Evolutionary conservation across 1,284 basidiomycete genomes (phyloP).

Genomic region (Phellopilus nigrolimitatus): DNA sequence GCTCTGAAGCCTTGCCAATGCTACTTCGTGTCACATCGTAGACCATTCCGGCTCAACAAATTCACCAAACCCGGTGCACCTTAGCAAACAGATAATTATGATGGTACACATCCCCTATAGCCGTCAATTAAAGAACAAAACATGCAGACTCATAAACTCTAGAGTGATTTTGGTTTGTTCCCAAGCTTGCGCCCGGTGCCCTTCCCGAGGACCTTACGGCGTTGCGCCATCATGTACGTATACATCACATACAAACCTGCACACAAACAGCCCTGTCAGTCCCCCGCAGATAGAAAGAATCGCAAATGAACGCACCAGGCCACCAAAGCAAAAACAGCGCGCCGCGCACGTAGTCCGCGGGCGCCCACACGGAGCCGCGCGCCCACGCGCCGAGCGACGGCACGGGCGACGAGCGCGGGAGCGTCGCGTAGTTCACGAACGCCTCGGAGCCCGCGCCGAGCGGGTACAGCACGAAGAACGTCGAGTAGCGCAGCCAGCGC

Average conservation of each 20-base stretch:
- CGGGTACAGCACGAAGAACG: conserved; percentile 92
- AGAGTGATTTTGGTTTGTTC: conserved; percentile 29
- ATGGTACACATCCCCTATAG: background rate
- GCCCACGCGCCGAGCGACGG: conserved; percentile 37
- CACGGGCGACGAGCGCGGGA: conserved; percentile 50
- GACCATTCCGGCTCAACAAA: no score
- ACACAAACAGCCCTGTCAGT: background rate
- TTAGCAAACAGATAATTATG: no score
- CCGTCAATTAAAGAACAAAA: background rate
- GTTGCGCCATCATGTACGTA: conserved; percentile 84
- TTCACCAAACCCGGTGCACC: no score
- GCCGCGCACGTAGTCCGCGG: conserved; percentile 52
- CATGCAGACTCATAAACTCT: conserved; percentile 9
- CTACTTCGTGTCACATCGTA: no score
- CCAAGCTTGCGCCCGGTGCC: conserved; percentile 28
- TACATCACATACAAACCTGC: conserved; percentile 83
- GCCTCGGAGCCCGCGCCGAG: conserved; percentile 91
- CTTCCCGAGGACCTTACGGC: conserved; percentile 68
- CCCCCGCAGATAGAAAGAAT: background rate
- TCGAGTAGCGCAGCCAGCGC: conserved; percentile 78
- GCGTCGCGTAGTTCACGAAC: conserved; percentile 74
- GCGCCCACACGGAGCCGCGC: conserved; percentile 24
- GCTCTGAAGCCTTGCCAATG: no score
- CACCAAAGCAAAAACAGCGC: conserved; percentile 83
- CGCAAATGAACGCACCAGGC: conserved; percentile 60